These are phyloP conservation scores for Rhodotorula diobovata DNA, from an alignment of 768 basidiomycete species.

Conservation along the genomic window DNA sequence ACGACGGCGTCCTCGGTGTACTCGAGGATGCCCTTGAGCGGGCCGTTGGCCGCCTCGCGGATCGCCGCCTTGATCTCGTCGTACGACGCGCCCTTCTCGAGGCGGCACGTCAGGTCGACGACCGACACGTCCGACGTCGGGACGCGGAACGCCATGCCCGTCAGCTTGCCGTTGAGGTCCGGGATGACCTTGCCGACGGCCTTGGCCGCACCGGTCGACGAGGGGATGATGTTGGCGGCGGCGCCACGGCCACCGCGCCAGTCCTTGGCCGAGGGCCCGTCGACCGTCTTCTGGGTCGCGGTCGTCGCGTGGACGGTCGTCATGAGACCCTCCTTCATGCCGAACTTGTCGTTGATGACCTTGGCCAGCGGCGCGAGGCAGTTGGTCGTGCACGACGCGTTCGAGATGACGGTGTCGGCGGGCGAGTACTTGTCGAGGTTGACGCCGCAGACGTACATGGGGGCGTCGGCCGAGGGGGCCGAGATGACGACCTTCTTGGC, in stretches of 20 bases:
- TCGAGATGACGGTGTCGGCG: conserved; percentile 84
- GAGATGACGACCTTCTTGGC: conserved; percentile 99
- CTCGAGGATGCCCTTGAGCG: conserved; percentile 63
- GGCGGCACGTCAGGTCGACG: conserved; percentile 90
- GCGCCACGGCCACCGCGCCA: conserved; percentile 96
- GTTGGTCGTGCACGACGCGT: conserved; percentile 99
- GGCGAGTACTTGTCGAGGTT: conserved; percentile 90
- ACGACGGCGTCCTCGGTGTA: conserved; percentile 94
- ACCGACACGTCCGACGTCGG: conserved; percentile 88
- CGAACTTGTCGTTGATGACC: conserved; percentile 94
- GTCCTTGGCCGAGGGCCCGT: conserved; percentile 90
- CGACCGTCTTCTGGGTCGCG: conserved; percentile 55
- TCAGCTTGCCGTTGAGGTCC: conserved; percentile 91
- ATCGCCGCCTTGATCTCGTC: conserved; percentile 82
- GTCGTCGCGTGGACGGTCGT: conserved; percentile 63
- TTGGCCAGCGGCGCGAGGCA: conserved; percentile 99
- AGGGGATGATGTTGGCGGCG: conserved; percentile 98
- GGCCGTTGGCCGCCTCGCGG: conserved; percentile 69
- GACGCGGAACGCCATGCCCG: conserved; percentile 88
- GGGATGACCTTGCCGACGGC: conserved; percentile 64
- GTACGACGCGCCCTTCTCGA: conserved; percentile 78
- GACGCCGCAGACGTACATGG: conserved; percentile 89
- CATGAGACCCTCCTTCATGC: conserved; percentile 96
- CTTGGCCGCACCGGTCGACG: conserved; percentile 97
- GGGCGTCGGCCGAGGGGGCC: conserved; percentile 93